phyloP scores from a whole-genome alignment of 768 basidiomycete genomes.

The Lanmaoa rubissima region DNA sequence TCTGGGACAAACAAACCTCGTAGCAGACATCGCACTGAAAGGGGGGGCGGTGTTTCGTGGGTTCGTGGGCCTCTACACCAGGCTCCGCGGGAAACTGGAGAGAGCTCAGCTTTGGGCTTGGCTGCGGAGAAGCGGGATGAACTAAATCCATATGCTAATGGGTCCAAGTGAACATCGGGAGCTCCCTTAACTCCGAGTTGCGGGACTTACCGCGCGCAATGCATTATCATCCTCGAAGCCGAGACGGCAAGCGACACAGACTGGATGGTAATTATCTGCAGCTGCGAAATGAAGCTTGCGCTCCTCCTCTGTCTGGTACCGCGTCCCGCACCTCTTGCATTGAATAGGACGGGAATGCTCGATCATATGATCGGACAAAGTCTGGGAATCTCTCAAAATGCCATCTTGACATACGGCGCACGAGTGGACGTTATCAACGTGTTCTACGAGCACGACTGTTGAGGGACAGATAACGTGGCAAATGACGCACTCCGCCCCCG shows the following conservation, averaged over 20 bases:
- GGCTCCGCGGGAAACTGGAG: slow-evolving; percentile 10
- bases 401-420: slow-evolving; percentile 30
- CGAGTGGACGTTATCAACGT: slow-evolving; percentile 28
- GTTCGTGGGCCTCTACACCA: slow-evolving; percentile 2
- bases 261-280: slow-evolving; percentile 37
- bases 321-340: slow-evolving; percentile 32
- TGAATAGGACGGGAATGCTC: slow-evolving; percentile 27
- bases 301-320: slow-evolving; percentile 36
- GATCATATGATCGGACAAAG: slow-evolving; percentile 29
- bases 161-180: slow-evolving; percentile 10
- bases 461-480: slow-evolving; percentile 26
- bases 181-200: slow-evolving; percentile 3
- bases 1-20: slow-evolving; percentile 22
- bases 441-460: slow-evolving; percentile 22
- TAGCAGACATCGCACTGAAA: slow-evolving; percentile 26
- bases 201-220: slow-evolving; percentile 29
- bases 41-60: neutral
- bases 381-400: slow-evolving; percentile 26
- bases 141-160: slow-evolving; percentile 18
- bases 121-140: slow-evolving; percentile 16
- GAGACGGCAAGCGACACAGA: slow-evolving; percentile 31
- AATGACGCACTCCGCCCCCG: slow-evolving; percentile 22
- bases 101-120: slow-evolving; percentile 10
- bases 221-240: slow-evolving; percentile 37
- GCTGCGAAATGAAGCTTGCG: slow-evolving; percentile 38